A percentile compares a stretch with the other conserved stretches of the same genome.
These are phyloP conservation scores for Rhododendron vialii DNA, from an alignment of 148 eudicot genomes.

Conservation along the genomic window DNA sequence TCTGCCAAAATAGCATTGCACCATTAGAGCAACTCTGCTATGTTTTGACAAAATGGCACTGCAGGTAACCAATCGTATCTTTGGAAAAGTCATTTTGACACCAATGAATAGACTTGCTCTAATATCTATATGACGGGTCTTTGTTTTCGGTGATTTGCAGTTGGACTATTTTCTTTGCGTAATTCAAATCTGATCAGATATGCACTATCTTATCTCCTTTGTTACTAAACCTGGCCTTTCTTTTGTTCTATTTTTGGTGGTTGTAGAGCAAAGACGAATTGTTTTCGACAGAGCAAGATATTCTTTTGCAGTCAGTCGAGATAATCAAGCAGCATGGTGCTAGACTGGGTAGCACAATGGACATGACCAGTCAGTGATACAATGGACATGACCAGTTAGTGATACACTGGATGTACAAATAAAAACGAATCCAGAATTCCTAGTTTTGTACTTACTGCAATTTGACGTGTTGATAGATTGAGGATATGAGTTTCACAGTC, in stretches of 20 bases:
- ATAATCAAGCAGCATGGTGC: conserved; percentile 85
- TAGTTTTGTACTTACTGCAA: not conserved
- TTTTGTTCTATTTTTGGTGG: conserved; percentile 8
- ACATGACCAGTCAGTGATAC: not conserved
- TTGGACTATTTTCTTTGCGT: not conserved
- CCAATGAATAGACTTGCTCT: not conserved
- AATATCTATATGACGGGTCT: not conserved
- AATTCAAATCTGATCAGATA: not conserved
- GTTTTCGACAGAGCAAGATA: conserved; percentile 64
- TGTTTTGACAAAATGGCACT: no score
- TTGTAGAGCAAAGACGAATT: conserved; percentile 67
- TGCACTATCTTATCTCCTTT: not conserved
- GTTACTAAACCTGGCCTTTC: not conserved
- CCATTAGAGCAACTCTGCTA: no score
- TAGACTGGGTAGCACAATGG: conserved; percentile 13
- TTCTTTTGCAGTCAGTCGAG: conserved; percentile 65
- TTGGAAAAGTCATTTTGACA: no score
- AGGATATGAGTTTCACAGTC: not conserved
- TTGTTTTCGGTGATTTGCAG: not conserved
- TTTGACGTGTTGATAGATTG: not conserved
- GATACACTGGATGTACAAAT: not conserved
- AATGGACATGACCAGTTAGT: not conserved
- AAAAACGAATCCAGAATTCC: not conserved
- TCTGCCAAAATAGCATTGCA: no score
- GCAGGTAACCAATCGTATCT: no score